These are phyloP conservation scores for Aspergillus asperescens DNA, from an alignment of 495 filamentous ascomycete species.

Conservation along the genomic window DNA sequence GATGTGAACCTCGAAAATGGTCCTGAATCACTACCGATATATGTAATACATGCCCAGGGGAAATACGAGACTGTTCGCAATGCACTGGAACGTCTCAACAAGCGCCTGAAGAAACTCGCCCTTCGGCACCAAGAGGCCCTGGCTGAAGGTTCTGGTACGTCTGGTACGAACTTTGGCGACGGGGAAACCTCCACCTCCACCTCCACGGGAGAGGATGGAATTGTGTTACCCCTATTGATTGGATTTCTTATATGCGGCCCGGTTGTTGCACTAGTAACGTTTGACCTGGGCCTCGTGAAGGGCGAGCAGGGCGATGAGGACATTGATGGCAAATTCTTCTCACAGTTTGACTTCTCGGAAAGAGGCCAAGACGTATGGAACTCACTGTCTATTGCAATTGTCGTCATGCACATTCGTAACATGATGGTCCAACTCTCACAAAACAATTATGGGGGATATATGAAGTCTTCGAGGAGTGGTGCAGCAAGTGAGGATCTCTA, in stretches of 20 bases:
- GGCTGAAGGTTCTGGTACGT: neutral
- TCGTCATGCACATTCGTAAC: conserved; percentile 33
- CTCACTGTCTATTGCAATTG: conserved; percentile 40
- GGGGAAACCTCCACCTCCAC: no score
- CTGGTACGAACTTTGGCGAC: neutral
- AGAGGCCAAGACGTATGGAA: conserved; percentile 45
- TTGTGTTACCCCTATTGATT: conserved; percentile 27
- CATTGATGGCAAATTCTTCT: conserved; percentile 26
- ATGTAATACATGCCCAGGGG: conserved; percentile 30
- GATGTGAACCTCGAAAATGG: conserved; percentile 30
- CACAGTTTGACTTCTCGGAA: conserved; percentile 37
- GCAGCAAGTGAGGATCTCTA: conserved; percentile 12
- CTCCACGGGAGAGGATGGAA: neutral
- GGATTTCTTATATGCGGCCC: conserved; percentile 40
- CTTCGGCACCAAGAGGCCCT: conserved; percentile 20
- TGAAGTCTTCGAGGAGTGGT: neutral
- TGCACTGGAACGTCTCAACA: conserved; percentile 28
- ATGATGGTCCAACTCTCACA: conserved; percentile 31
- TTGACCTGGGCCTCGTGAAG: conserved; percentile 28
- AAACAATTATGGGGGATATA: conserved; percentile 9
- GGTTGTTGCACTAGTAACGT: conserved; percentile 39
- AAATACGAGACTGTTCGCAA: conserved; percentile 25
- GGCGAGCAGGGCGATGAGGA: neutral
- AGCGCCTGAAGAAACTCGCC: conserved; percentile 27
- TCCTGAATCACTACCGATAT: conserved; percentile 22